These are phyloP conservation scores for Sporopachydermia quercuum DNA, from an alignment of 805 yeast species.

Conservation along the genomic window DNA sequence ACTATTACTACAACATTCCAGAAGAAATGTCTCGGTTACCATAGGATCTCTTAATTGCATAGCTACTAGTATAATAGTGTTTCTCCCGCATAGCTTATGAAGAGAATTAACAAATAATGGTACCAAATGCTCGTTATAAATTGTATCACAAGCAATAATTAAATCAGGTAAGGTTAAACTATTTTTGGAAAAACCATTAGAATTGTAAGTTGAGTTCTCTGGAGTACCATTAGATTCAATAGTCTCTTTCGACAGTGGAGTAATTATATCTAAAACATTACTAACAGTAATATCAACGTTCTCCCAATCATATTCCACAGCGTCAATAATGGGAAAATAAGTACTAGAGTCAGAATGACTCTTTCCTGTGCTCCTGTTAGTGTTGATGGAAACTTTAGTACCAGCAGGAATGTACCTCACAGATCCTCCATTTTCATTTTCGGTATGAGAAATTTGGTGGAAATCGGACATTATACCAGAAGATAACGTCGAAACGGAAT, in stretches of 20 bases:
- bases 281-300: conserved; percentile 21
- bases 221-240: conserved; percentile 5
- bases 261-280: conserved; percentile 9
- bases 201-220: too few relatives aligned
- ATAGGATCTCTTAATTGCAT: conserved; percentile 41
- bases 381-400: conserved; percentile 13
- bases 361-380: conserved; percentile 4
- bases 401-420: too few relatives aligned
- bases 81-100: conserved; percentile 18
- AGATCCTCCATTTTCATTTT: too few relatives aligned
- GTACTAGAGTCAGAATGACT: background rate
- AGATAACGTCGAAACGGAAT: too few relatives aligned
- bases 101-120: conserved; percentile 33
- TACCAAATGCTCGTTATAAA: conserved; percentile 47
- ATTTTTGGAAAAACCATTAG: conserved; percentile 12
- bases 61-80: conserved; percentile 26
- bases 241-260: conserved; percentile 9
- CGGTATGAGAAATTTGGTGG: too few relatives aligned
- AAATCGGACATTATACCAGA: too few relatives aligned
- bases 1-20: conserved; percentile 15
- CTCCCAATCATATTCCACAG: conserved; percentile 52
- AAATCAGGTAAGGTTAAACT: too few relatives aligned
- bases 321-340: conserved; percentile 22
- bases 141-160: conserved; percentile 48
- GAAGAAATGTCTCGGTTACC: conserved; percentile 32